Evolutionary conservation across 345 rosid genomes (phyloP).

Genomic region (Gynandropsis gynandra): DNA sequence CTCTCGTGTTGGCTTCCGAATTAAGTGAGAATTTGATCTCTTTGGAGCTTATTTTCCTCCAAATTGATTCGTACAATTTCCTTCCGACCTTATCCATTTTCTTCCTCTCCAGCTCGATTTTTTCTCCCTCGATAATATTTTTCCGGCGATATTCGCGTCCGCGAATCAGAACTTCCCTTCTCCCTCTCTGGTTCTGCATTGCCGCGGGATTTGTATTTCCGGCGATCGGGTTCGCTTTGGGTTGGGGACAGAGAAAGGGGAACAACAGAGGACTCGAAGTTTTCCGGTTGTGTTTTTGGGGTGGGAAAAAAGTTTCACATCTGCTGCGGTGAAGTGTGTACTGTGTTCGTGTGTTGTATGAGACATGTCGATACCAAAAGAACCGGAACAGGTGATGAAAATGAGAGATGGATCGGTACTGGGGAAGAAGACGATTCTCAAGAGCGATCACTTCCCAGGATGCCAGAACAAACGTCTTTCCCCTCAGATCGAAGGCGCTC

Average conservation of each 20-base stretch:
- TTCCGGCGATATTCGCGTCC: background rate
- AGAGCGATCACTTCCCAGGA: slow-evolving; percentile 99
- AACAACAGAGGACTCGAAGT: slow-evolving; percentile 10
- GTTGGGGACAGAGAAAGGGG: slow-evolving; percentile 9
- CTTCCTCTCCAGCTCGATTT: slow-evolving; percentile 2
- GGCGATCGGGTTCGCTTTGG: too few species aligned
- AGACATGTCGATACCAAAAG: slow-evolving; percentile 73
- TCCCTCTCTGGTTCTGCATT: slow-evolving; percentile 21
- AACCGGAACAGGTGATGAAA: slow-evolving; percentile 88
- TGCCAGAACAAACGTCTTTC: slow-evolving; percentile 89
- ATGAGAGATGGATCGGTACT: slow-evolving; percentile 88
- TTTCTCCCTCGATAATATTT: slow-evolving; percentile 11
- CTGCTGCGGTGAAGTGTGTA: slow-evolving; percentile 6
- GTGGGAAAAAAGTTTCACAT: background rate
- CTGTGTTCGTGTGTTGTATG: slow-evolving; percentile 8
- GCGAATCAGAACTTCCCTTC: slow-evolving; percentile 22
- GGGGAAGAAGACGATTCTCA: slow-evolving; percentile 94
- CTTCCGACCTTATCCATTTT: slow-evolving; percentile 21
- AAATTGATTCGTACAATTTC: slow-evolving; percentile 16
- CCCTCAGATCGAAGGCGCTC: slow-evolving; percentile 96
- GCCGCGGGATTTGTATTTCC: slow-evolving; percentile 13
- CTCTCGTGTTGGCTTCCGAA: background rate
- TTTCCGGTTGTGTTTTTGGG: background rate
- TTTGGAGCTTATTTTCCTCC: too few species aligned
- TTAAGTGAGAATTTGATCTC: slow-evolving; percentile 4